Evolutionary conservation across 441 rosid genomes (phyloP).

Genomic region (Populus trichocarpa): DNA sequence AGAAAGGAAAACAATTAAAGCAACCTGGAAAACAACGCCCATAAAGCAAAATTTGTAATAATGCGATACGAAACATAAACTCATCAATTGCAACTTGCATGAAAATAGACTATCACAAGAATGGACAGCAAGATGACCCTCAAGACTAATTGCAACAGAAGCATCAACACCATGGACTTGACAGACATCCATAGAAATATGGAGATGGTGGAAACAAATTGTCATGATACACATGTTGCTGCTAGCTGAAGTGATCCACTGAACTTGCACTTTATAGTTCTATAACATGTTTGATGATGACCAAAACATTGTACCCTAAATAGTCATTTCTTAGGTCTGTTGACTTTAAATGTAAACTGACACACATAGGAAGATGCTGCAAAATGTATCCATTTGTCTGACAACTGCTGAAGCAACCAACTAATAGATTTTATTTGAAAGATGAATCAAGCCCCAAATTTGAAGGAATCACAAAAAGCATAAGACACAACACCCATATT

Average conservation of each 20-base stretch:
- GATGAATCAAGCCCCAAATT: neutral
- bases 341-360: neutral
- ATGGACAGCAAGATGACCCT: neutral
- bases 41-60: neutral
- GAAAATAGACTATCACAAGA: neutral
- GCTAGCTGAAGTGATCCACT: neutral
- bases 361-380: neutral
- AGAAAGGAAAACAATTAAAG: constrained; percentile 91
- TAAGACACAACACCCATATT: neutral
- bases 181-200: neutral
- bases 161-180: neutral
- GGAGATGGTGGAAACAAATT: neutral
- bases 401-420: neutral
- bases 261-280: neutral
- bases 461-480: neutral
- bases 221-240: neutral
- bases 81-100: neutral
- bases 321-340: neutral
- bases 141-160: neutral
- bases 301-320: neutral
- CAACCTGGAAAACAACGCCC: constrained; percentile 55
- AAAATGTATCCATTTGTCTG: neutral
- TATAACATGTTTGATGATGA: neutral
- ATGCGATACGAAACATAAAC: constrained; percentile 14
- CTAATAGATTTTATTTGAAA: neutral